Conservation (phyloP, 257 asterid species). For the Cinchona pubescens region DNA sequence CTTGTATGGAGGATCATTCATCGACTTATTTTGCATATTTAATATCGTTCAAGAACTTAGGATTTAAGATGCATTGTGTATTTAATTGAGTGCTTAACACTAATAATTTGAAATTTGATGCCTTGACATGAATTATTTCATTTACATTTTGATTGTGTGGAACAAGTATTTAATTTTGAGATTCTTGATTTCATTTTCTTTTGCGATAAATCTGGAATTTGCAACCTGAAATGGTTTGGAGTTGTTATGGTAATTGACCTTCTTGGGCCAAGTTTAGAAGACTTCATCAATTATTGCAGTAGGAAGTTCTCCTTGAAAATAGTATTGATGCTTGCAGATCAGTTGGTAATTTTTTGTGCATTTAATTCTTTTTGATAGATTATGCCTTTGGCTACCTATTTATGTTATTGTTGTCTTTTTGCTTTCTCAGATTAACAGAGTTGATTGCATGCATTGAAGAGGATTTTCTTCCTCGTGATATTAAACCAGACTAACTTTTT, state of each 20-base stretch:
- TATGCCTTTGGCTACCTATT: too few species aligned
- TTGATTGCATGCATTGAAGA: too few species aligned
- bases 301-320: slow-evolving; percentile 77
- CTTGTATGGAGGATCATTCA: neutral
- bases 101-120: neutral
- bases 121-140: neutral
- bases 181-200: too few species aligned
- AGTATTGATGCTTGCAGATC: slow-evolving; percentile 90
- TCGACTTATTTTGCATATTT: neutral
- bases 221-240: slow-evolving; percentile 89
- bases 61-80: neutral
- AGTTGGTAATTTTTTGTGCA: too few species aligned
- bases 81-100: neutral
- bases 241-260: slow-evolving; percentile 92
- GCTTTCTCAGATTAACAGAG: too few species aligned
- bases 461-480: too few species aligned
- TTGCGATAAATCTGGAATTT: too few species aligned
- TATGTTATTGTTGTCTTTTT: too few species aligned
- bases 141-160: neutral
- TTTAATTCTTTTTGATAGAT: too few species aligned
- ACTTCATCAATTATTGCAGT: slow-evolving; percentile 79
- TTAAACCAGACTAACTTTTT: too few species aligned
- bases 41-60: neutral
- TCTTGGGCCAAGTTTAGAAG: slow-evolving; percentile 90
- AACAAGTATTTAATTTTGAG: neutral